Evolutionary conservation across 306 rosid genomes (phyloP), one percentile per base, ranked within the genome.

Genomic region (Ziziphus jujuba): DNA sequence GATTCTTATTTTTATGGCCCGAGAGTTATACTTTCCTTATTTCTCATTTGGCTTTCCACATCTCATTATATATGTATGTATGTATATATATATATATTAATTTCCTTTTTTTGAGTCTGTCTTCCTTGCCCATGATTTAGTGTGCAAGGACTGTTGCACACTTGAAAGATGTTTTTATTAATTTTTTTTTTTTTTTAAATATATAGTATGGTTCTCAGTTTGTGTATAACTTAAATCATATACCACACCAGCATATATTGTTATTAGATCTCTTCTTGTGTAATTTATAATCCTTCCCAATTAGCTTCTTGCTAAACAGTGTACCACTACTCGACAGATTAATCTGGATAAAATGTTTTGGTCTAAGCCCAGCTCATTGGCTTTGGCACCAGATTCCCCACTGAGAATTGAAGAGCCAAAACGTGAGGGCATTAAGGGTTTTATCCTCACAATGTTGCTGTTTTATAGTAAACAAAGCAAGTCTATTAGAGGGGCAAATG

Each of bases 401-500:
- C 65, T 79, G 63, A 84, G 96, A 84, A 72, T 87, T 33, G 89
- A 90, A 20, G 97, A 95, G 77, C 99, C 96, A 40, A 61, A 87
- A 22, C 88, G 74, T 33, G 82, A 64, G 80, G 96, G 99, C 12
- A 23, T 95, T 61, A 90, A 83, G 77, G 96, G 70, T 67, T 45
- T 85, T 59, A 14, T 90, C 15, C 76, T 95, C 62, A 87, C 63
- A 57, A 57, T 95, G 69, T 71, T 88, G 95, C 23, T 90, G 72
- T 95, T 90, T 77, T 95, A 90, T 72, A 87, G 96, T 75, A 87
- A 90, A 72, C 99, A 95, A 79, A 90, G 97, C 87, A 87, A 48
- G 81, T 89, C 95, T 13, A 90, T 95, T 82, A 89, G 99, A 56
- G 96, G 95, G 56, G 99, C 97, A 34, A 90, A 88, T 79, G 95